These are phyloP conservation scores for Amanita molliuscula DNA, from an alignment of 768 basidiomycete species.

Conservation along the genomic window DNA sequence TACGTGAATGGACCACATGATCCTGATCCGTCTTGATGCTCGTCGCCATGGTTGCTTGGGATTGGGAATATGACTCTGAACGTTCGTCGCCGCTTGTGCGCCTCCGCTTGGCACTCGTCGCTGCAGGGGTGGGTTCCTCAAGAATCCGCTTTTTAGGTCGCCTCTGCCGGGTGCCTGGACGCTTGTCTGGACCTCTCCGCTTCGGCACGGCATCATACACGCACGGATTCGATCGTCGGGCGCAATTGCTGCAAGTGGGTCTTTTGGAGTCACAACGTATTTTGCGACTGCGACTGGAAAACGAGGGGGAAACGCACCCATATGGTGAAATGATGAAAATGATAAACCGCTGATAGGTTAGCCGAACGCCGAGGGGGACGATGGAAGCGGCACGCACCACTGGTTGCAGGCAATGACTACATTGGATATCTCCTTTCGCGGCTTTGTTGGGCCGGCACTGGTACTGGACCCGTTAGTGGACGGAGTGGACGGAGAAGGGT, in stretches of 20 bases:
- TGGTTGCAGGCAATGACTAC: slow-evolving; percentile 80
- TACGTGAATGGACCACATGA: slow-evolving; percentile 12
- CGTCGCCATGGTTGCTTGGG: slow-evolving; percentile 20
- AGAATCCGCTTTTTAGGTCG: slow-evolving; percentile 75
- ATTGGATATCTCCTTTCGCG: slow-evolving; percentile 50
- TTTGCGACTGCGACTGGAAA: slow-evolving; percentile 67
- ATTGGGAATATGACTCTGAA: slow-evolving; percentile 23
- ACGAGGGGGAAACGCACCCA: slow-evolving; percentile 20
- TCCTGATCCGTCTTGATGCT: slow-evolving; percentile 30
- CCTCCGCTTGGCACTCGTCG: slow-evolving; percentile 39
- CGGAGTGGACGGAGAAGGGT: slow-evolving; percentile 19
- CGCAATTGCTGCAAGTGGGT: slow-evolving; percentile 75
- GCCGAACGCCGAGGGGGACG: slow-evolving; percentile 21
- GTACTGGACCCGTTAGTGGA: slow-evolving; percentile 14
- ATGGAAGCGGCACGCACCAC: slow-evolving; percentile 45
- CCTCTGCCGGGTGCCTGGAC: slow-evolving; percentile 73
- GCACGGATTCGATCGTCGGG: slow-evolving; percentile 66
- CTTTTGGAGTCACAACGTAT: slow-evolving; percentile 80
- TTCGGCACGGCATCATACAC: slow-evolving; percentile 75
- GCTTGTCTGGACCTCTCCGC: slow-evolving; percentile 79
- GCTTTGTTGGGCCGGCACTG: slow-evolving; percentile 10
- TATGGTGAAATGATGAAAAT: slow-evolving; percentile 12
- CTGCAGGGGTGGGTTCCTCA: slow-evolving; percentile 37
- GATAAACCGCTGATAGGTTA: slow-evolving; percentile 25
- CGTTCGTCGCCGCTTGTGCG: slow-evolving; percentile 22